Evolutionary conservation across 257 asterid genomes (phyloP).

Genomic region (Solanum chmielewskii): DNA sequence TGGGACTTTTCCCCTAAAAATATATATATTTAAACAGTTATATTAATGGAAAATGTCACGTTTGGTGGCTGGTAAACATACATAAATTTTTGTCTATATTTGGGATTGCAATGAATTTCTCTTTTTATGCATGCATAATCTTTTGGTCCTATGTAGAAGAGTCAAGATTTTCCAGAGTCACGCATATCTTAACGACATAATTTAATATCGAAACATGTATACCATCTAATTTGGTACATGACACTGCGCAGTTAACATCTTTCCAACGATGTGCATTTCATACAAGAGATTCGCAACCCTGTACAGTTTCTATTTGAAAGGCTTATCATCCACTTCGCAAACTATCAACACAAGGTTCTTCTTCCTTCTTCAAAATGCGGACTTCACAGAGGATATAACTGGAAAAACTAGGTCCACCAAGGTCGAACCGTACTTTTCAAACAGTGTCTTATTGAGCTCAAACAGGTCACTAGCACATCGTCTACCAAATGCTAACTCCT

Average conservation of each 20-base stretch:
- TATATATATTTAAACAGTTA: background rate
- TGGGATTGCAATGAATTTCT: background rate
- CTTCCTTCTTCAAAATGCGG: background rate
- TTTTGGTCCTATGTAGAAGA: background rate
- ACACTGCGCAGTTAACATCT: background rate
- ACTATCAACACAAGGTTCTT: background rate
- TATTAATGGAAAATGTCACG: background rate
- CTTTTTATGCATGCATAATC: background rate
- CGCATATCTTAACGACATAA: background rate
- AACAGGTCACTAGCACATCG: background rate
- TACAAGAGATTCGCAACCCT: background rate
- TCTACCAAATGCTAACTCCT: background rate
- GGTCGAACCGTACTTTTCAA: background rate
- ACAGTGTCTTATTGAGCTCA: background rate
- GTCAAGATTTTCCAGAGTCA: background rate
- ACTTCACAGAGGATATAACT: background rate
- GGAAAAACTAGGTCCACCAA: background rate
- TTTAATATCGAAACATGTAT: background rate
- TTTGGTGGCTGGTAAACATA: background rate
- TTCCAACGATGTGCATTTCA: background rate
- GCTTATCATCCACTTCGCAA: background rate
- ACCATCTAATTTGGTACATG: too few relatives aligned
- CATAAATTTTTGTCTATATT: background rate
- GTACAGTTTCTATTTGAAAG: background rate
- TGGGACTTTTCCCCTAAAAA: too few relatives aligned